phyloP scores from a whole-genome alignment of 2,329 filamentous ascomycete species.

The Claviceps quebecensis region DNA sequence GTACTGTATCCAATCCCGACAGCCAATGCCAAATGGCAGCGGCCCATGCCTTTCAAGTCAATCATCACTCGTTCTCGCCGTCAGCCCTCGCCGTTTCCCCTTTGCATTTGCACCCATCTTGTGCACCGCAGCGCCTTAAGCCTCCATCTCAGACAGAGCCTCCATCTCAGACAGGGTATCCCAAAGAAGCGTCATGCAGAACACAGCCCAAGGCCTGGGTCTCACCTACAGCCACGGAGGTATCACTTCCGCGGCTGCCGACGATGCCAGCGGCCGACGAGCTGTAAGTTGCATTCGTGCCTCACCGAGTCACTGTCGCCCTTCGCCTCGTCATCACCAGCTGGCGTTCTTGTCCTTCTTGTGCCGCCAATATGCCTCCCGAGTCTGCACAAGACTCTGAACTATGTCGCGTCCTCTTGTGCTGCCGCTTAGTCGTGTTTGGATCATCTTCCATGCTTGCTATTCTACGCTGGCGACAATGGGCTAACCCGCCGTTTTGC shows the following conservation, averaged over 20 bases:
- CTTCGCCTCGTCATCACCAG: not conserved
- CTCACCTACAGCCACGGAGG: not conserved
- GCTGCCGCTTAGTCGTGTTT: not conserved
- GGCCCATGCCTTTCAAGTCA: not conserved
- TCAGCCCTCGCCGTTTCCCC: not conserved
- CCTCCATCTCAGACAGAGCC: not conserved
- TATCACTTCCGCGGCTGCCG: slow-evolving; percentile 18
- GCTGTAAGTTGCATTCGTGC: slow-evolving; percentile 19
- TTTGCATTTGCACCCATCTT: not conserved
- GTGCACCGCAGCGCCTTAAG: not conserved
- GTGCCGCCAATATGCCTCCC: not conserved
- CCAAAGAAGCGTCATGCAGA: slow-evolving; percentile 4
- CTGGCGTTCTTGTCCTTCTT: not conserved
- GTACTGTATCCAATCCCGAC: too few species aligned
- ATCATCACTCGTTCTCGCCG: not conserved
- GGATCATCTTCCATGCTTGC: not conserved
- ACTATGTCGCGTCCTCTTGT: not conserved
- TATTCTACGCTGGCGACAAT: not conserved
- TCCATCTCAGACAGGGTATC: not conserved
- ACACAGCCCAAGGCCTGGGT: slow-evolving; percentile 2
- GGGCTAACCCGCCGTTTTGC: slow-evolving; percentile 1
- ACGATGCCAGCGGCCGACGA: slow-evolving; percentile 20
- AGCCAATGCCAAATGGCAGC: too few species aligned
- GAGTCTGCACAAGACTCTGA: not conserved
- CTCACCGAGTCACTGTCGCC: slow-evolving; percentile 2